Evolutionary conservation across 2,329 filamentous ascomycete genomes (phyloP).

Genomic region (Colletotrichum plurivorum): DNA sequence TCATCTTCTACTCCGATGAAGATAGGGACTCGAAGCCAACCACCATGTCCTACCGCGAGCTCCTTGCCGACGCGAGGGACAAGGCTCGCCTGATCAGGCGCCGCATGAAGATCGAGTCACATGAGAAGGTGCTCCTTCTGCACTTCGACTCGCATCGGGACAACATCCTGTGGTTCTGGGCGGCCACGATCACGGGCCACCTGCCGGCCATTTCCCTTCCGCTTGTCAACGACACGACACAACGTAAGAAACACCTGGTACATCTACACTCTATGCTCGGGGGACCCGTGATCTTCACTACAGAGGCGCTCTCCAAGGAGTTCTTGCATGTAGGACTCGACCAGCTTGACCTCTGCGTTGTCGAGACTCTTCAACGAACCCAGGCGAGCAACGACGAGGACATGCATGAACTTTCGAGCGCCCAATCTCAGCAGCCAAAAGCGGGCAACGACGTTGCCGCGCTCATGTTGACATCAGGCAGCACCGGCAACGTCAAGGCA

Average conservation of each 20-base stretch:
- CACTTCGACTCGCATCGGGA: conserved; percentile 33
- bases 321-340: conserved; percentile 16
- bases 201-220: conserved; percentile 27
- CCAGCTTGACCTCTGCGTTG: conserved; percentile 15
- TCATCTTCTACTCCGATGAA: conserved; percentile 19
- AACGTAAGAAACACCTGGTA: conserved; percentile 29
- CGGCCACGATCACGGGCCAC: conserved; percentile 18
- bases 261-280: conserved; percentile 20
- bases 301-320: conserved; percentile 8
- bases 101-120: conserved; percentile 8
- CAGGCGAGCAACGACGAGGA: background rate
- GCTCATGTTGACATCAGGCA: conserved; percentile 68
- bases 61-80: conserved; percentile 12
- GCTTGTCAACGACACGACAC: conserved; percentile 25
- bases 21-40: background rate
- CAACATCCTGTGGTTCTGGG: conserved; percentile 37
- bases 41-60: conserved; percentile 18
- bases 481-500: conserved; percentile 65
- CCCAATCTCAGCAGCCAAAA: too few relatives aligned
- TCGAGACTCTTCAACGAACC: conserved; percentile 9
- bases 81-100: conserved; percentile 13
- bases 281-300: conserved; percentile 22
- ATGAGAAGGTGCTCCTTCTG: conserved; percentile 24
- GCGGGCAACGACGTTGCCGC: conserved; percentile 45
- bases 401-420: too few relatives aligned